phyloP scores from a whole-genome alignment of 441 rosid species.

The Syzygium syzygioides region DNA sequence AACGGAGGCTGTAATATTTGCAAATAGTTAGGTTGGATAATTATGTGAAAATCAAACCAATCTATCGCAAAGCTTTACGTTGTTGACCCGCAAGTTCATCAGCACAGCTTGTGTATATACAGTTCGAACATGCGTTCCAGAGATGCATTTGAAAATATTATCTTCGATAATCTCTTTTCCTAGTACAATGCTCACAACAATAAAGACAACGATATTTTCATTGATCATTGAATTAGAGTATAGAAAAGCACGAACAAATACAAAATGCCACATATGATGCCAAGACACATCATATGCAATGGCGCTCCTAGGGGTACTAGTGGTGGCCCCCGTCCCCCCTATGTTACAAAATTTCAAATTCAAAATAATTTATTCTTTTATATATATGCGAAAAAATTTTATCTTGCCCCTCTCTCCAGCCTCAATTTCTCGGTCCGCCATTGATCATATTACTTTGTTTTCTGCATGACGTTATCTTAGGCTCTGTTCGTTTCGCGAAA shows the following conservation, averaged over 20 bases:
- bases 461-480: background rate
- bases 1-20: fast-evolving
- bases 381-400: background rate
- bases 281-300: background rate
- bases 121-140: fast-evolving
- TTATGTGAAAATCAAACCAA: background rate
- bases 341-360: background rate
- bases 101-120: background rate
- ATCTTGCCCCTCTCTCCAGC: background rate
- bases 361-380: background rate
- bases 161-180: background rate
- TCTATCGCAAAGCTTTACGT: background rate
- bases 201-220: background rate
- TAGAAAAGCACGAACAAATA: background rate
- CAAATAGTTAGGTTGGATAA: background rate
- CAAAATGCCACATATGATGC: background rate
- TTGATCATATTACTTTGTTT: background rate
- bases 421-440: background rate
- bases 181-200: fast-evolving
- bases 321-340: background rate
- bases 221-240: background rate
- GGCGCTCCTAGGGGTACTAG: background rate
- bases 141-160: background rate
- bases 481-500: no score
- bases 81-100: background rate